These are phyloP conservation scores for Cotoneaster glaucophyllus DNA, from an alignment of 306 rosid genomes.

Conservation along the genomic window DNA sequence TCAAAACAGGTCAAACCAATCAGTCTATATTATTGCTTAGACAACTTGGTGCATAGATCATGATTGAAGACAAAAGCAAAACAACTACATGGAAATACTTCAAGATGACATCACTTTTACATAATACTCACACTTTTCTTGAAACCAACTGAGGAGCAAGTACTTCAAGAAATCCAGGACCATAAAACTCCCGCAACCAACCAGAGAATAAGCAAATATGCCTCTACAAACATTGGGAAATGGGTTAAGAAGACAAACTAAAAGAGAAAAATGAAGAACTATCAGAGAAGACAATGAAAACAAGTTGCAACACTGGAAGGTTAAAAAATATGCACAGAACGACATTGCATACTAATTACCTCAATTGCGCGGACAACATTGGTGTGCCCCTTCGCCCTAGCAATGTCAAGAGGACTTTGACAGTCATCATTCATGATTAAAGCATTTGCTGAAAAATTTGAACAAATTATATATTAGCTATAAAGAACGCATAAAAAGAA, in stretches of 20 bases:
- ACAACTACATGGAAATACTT: constrained; percentile 21
- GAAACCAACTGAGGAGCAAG: constrained; percentile 77
- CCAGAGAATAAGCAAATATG: constrained; percentile 89
- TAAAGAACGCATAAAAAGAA: not conserved
- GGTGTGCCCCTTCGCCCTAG: constrained; percentile 72
- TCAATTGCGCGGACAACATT: constrained; percentile 81
- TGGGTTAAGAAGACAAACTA: not conserved
- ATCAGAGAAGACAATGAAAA: constrained; percentile 4
- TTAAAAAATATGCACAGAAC: not conserved
- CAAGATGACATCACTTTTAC: constrained; percentile 12
- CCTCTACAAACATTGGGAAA: constrained; percentile 35
- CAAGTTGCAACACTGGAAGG: not conserved
- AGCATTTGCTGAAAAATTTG: constrained; percentile 63
- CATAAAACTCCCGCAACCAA: constrained; percentile 89
- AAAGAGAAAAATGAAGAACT: not conserved
- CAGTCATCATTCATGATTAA: constrained; percentile 88
- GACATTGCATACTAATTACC: constrained; percentile 31
- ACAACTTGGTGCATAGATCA: not conserved
- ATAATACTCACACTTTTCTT: constrained; percentile 67
- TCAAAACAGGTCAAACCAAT: constrained; percentile 17
- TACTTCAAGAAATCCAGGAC: constrained; percentile 87
- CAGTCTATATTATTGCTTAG: constrained; percentile 10
- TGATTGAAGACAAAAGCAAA: not conserved
- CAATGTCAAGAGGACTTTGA: constrained; percentile 83
- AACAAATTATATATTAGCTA: constrained; percentile 10